These are phyloP conservation scores for Corylus americana DNA, from an alignment of 306 rosid species.

Conservation along the genomic window DNA sequence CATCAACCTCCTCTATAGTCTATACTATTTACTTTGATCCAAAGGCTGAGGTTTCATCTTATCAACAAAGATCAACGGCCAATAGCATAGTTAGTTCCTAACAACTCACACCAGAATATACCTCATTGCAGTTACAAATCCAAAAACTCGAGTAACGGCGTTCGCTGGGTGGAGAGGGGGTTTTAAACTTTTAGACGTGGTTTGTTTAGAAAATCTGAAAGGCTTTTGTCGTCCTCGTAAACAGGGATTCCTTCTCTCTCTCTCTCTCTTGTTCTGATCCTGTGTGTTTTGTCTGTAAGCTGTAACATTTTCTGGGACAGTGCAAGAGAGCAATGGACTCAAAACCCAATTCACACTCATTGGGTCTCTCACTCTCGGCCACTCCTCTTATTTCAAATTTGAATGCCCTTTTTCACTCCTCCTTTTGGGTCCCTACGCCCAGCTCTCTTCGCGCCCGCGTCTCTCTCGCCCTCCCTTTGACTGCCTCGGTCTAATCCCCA, in stretches of 20 bases:
- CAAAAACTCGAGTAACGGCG: conserved; percentile 28
- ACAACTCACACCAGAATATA: conserved; percentile 2
- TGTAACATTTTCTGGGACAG: conserved; percentile 48
- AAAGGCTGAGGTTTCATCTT: neutral
- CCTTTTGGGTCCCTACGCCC: conserved; percentile 37
- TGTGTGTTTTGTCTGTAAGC: conserved; percentile 45
- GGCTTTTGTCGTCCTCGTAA: conserved; percentile 51
- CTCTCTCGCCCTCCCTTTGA: conserved; percentile 50
- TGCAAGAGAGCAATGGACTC: conserved; percentile 41
- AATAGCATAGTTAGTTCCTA: conserved; percentile 1
- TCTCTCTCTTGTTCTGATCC: conserved; percentile 16
- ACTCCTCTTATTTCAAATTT: conserved; percentile 42
- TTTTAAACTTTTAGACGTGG: conserved; percentile 3
- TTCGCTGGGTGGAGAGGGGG: conserved; percentile 13
- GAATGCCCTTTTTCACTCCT: conserved; percentile 31
- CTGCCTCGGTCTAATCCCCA: conserved; percentile 56
- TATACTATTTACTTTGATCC: neutral
- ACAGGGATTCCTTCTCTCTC: conserved; percentile 26
- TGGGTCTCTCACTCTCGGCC: conserved; percentile 34
- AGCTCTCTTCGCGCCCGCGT: conserved; percentile 41
- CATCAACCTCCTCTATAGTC: too few species aligned
- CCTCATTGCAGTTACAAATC: conserved; percentile 1
- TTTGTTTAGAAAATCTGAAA: conserved; percentile 35
- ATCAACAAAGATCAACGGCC: conserved; percentile 4
- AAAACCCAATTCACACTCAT: conserved; percentile 34